Conservation (phyloP, 2,329 filamentous ascomycete genomes). For the Orbilia javanica region DNA sequence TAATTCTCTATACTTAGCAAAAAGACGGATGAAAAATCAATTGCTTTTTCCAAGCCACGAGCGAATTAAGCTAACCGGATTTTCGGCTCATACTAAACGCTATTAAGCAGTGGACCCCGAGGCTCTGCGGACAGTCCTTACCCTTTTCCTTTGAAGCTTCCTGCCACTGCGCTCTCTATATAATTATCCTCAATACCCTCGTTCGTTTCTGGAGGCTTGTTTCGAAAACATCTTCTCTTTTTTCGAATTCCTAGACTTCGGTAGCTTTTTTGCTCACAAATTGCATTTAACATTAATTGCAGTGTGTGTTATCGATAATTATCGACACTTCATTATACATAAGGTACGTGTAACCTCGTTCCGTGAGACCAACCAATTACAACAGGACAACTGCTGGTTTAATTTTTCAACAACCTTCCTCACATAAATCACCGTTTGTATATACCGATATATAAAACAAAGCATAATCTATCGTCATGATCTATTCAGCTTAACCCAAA, state of each 20-base stretch:
- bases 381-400: too few species aligned
- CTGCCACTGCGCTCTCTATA: slow-evolving; percentile 14
- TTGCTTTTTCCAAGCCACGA: slow-evolving; percentile 20
- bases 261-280: not conserved
- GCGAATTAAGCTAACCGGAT: slow-evolving; percentile 5
- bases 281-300: not conserved
- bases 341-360: slow-evolving; percentile 8
- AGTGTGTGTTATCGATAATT: not conserved
- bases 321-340: slow-evolving; percentile 20
- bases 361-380: not conserved
- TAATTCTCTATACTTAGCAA: slow-evolving; percentile 23
- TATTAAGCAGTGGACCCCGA: slow-evolving; percentile 14
- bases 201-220: not conserved
- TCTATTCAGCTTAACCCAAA: not conserved
- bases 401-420: not conserved
- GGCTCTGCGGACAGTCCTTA: slow-evolving; percentile 23
- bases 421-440: too few species aligned
- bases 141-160: not conserved
- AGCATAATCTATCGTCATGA: not conserved
- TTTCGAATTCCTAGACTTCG: not conserved
- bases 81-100: slow-evolving; percentile 31
- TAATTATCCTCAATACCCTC: not conserved
- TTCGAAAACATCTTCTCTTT: not conserved
- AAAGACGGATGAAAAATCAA: not conserved
- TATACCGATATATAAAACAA: not conserved